Evolutionary conservation across 495 filamentous ascomycete genomes (phyloP), one percentile per base, ranked within the genome.

Genomic region (Hypoxylon trugodes): DNA sequence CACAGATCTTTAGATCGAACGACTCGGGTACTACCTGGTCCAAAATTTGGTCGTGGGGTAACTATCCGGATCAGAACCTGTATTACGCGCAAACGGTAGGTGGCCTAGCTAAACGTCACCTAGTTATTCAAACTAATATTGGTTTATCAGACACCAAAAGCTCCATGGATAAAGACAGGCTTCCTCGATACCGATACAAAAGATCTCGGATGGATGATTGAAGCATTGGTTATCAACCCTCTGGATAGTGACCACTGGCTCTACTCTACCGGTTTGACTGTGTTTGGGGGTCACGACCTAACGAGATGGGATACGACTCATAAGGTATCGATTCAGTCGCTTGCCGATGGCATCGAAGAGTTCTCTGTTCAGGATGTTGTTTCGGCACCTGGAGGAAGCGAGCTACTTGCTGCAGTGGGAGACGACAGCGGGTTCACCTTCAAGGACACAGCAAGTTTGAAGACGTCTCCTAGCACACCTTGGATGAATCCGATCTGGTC

Each of bases 201-300:
- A 68, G 76, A 76, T 26, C 73, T 87, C 18, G 86, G 85, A 32
- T 87, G 85, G 85, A 87, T 86, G 85, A 84, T 88, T 25, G 84
- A 87, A 47, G 76, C 83, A 0, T 73, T 88, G 15, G 79, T 81
- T 10, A 87, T 88, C 46, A 76, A 88, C 56, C 86, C 86, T 1
- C 74, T 79, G 16, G 81, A 88, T 61, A 82, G 82, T 46, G 77
- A 87, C 66, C 84, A 87, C 67, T 85, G 83, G 76, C 75, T 86
- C 12, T 86, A 87, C 43, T 81, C 78, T 25, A 86, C 84, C 0
- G 84, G 84, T 6, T 71, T 82, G 43, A 86, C 83, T 3, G 69
- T 87, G 48, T 86, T 76, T 30, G 86, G 84, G 21, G 78, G 80
- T 15, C 77, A 76, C 32, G 80, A 83, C 40, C 65, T 82, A 37